These are phyloP conservation scores for Urtica urens DNA, from an alignment of 306 rosid genomes.

Conservation along the genomic window DNA sequence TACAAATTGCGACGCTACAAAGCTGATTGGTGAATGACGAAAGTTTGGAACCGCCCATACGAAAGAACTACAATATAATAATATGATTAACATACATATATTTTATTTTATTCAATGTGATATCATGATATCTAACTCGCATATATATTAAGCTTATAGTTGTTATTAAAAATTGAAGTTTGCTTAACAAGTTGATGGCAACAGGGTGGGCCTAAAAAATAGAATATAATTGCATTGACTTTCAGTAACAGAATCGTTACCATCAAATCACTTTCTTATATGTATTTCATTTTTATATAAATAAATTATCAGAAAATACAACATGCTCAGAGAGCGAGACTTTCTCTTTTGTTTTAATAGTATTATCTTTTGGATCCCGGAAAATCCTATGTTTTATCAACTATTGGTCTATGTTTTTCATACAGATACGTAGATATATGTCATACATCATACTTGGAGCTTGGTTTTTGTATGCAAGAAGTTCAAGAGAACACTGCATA, in stretches of 20 bases:
- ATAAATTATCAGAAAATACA: background rate
- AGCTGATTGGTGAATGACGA: conserved; percentile 16
- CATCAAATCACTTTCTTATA: conserved; percentile 21
- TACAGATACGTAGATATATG: no score
- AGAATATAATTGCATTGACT: conserved; percentile 29
- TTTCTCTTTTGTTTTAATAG: no score
- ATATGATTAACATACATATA: no score
- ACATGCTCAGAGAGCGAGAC: conserved; percentile 5
- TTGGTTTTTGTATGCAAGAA: no score
- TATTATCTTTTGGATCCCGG: no score
- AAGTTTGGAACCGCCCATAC: conserved; percentile 43
- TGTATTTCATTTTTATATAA: background rate
- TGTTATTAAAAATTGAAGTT: background rate
- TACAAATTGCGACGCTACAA: conserved; percentile 30
- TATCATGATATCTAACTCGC: no score
- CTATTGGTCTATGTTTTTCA: conserved; percentile 1
- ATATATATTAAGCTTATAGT: conserved; percentile 7
- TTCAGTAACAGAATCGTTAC: conserved; percentile 19
- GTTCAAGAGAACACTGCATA: no score
- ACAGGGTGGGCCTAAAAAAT: conserved; percentile 22
- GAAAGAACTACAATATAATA: background rate
- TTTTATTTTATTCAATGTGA: no score
- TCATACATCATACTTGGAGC: no score
- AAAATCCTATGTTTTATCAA: background rate
- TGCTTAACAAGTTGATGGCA: conserved; percentile 30